These are phyloP conservation scores for Talaromyces sp. DNA, from an alignment of 2,329 filamentous ascomycete species.

Conservation along the genomic window DNA sequence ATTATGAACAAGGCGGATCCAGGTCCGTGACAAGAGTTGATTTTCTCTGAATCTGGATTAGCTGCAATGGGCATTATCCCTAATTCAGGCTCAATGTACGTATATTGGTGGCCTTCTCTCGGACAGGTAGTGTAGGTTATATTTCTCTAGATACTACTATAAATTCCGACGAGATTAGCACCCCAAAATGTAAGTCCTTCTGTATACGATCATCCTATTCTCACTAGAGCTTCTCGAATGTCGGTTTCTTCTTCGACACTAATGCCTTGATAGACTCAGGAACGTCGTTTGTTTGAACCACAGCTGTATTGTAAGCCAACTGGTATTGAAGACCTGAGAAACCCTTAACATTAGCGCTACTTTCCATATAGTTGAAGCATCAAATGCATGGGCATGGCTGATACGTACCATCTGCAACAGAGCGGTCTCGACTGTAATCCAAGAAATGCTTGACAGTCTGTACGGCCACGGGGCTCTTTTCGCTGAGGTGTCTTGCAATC, in stretches of 20 bases:
- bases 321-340: conserved; percentile 69
- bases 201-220: too few species aligned
- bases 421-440: conserved; percentile 74
- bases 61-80: too few species aligned
- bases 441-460: conserved; percentile 82
- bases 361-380: conserved; percentile 16
- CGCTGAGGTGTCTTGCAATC: conserved; percentile 62
- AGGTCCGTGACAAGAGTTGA: too few species aligned
- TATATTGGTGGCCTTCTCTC: too few species aligned
- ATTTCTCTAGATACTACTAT: too few species aligned
- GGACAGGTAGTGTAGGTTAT: too few species aligned
- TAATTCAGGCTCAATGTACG: too few species aligned
- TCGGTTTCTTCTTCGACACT: conserved; percentile 71
- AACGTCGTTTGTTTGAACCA: conserved; percentile 76
- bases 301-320: conserved; percentile 77
- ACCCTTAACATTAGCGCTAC: background rate
- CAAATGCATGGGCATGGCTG: too few species aligned
- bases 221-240: conserved; percentile 72
- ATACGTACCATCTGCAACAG: conserved; percentile 65
- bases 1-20: too few species aligned
- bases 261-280: conserved; percentile 68
- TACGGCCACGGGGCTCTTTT: conserved; percentile 83
- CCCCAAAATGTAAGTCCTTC: too few species aligned
- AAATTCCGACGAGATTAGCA: too few species aligned
- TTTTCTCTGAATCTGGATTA: too few species aligned